Conservation (phyloP, 2,329 filamentous ascomycete species). For the Claviceps pusilla region DNA sequence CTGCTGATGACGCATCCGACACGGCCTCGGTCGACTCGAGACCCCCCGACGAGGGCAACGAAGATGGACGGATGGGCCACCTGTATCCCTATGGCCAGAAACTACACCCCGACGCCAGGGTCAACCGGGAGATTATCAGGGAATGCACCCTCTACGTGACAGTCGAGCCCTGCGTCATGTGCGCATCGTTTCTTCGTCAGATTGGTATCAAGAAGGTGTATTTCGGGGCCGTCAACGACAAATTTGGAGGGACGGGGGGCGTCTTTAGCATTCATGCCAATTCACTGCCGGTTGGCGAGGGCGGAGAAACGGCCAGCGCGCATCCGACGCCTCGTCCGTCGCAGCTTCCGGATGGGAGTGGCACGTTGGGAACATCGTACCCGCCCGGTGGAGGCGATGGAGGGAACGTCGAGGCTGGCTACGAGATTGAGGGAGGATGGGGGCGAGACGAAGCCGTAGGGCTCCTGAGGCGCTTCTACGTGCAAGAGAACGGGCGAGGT, state of each 20-base stretch:
- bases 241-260: constrained; percentile 90
- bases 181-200: constrained; percentile 80
- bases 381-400: constrained; percentile 35
- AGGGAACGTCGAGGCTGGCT: constrained; percentile 60
- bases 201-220: constrained; percentile 79
- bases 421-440: constrained; percentile 72
- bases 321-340: constrained; percentile 22
- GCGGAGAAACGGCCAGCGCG: constrained; percentile 25
- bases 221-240: constrained; percentile 90
- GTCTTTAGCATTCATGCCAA: constrained; percentile 73
- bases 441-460: constrained; percentile 88
- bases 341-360: constrained; percentile 22
- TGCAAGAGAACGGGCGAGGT: constrained; percentile 94
- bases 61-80: constrained; percentile 39
- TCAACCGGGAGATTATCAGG: constrained; percentile 53
- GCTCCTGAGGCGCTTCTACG: constrained; percentile 82
- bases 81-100: constrained; percentile 49
- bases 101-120: constrained; percentile 35
- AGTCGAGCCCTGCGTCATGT: constrained; percentile 98
- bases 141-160: constrained; percentile 82
- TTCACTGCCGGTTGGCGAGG: constrained; percentile 26
- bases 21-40: constrained; percentile 11
- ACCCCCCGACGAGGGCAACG: constrained; percentile 29
- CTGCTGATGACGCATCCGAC: constrained; percentile 10
- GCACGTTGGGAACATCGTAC: constrained; percentile 22